Percentiles rank a stretch among this genome's conserved stretches.
These are phyloP conservation scores for Panus rudis DNA, from an alignment of 768 basidiomycete species.

Conservation along the genomic window DNA sequence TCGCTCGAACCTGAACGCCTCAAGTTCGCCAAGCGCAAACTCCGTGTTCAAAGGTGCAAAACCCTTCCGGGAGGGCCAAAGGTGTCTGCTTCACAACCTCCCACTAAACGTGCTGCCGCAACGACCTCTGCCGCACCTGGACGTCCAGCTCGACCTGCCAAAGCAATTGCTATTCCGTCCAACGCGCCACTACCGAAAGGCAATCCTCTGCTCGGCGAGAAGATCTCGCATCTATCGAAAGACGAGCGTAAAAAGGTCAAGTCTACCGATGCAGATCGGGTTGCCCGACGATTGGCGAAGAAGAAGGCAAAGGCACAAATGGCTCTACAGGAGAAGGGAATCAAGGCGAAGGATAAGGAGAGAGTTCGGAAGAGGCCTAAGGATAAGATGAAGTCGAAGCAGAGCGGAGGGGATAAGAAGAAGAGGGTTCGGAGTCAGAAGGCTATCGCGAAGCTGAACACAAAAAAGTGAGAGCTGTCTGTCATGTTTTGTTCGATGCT, in stretches of 20 bases:
- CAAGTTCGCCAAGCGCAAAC: conserved; percentile 88
- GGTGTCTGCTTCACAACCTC: conserved; percentile 17
- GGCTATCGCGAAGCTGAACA: conserved; percentile 46
- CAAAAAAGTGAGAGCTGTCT: conserved; percentile 40
- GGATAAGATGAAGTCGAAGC: conserved; percentile 26
- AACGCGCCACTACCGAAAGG: conserved; percentile 63
- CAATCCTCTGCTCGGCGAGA: conserved; percentile 74
- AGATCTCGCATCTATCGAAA: conserved; percentile 71
- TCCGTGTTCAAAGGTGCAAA: conserved; percentile 89
- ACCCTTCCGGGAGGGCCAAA: conserved; percentile 54
- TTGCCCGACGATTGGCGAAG: conserved; percentile 83
- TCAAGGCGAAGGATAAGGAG: conserved; percentile 34
- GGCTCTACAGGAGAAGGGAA: conserved; percentile 36
- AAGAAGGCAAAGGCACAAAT: conserved; percentile 69
- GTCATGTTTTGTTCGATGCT: background rate
- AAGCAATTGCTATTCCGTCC: conserved; percentile 7
- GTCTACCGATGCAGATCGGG: conserved; percentile 68
- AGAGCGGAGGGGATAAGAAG: conserved; percentile 23
- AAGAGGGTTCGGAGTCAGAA: conserved; percentile 51
- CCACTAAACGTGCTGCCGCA: conserved; percentile 16
- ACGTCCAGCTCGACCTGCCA: conserved; percentile 2
- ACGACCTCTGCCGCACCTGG: conserved; percentile 14
- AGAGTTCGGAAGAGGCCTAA: conserved; percentile 37
- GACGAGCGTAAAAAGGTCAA: conserved; percentile 84
- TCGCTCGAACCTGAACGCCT: conserved; percentile 71